Conservation (phyloP, 495 filamentous ascomycete genomes). For the Cladorrhinum samala region DNA sequence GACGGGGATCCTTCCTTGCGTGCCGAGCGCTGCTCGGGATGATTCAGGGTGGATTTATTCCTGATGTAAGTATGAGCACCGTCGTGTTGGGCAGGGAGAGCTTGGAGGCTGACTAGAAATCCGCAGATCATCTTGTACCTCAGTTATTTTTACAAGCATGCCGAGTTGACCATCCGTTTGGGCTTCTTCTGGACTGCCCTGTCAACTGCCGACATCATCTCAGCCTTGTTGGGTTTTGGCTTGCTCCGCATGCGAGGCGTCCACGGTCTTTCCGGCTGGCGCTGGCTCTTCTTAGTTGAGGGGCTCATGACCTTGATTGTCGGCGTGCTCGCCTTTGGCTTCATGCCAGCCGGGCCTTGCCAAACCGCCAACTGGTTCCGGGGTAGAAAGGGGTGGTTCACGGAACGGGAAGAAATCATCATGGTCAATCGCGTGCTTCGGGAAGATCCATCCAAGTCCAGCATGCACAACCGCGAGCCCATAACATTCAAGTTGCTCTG, state of each 20-base stretch:
- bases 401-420: conserved; percentile 58
- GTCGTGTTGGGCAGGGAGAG: background rate
- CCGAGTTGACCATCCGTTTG: conserved; percentile 52
- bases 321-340: conserved; percentile 57
- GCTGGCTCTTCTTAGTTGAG: conserved; percentile 36
- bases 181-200: conserved; percentile 62
- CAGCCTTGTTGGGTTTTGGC: conserved; percentile 65
- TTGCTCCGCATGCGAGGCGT: conserved; percentile 60
- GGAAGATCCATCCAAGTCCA: conserved; percentile 64
- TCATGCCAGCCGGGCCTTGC: conserved; percentile 66
- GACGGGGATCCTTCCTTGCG: conserved; percentile 55
- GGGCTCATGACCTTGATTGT: conserved; percentile 54
- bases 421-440: conserved; percentile 68
- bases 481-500: conserved; percentile 56
- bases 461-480: conserved; percentile 56
- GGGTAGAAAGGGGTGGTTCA: conserved; percentile 71
- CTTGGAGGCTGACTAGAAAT: background rate
- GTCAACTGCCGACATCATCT: conserved; percentile 56
- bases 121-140: conserved; percentile 53
- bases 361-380: conserved; percentile 64
- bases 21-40: conserved; percentile 63
- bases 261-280: conserved; percentile 60
- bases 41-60: conserved; percentile 68
- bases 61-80: conserved; percentile 27
- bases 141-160: conserved; percentile 59